Evolutionary conservation across 805 yeast genomes (phyloP).

Genomic region (Metschnikowia kunwiensis): DNA sequence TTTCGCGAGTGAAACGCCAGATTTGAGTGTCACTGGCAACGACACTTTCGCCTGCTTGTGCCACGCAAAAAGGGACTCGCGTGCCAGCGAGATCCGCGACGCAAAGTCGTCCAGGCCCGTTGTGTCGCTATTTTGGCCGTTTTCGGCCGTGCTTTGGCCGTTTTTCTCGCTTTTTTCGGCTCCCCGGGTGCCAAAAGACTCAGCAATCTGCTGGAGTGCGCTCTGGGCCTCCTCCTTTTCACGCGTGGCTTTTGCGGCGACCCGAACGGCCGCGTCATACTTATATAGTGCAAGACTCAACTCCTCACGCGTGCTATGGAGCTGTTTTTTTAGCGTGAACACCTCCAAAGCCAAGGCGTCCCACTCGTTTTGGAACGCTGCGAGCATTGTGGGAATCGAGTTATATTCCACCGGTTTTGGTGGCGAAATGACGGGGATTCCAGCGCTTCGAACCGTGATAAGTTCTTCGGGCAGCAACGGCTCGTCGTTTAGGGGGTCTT

Average conservation of each 20-base stretch:
- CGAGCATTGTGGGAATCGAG: constrained; percentile 75
- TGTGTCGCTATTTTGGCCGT: background rate
- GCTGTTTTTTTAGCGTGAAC: constrained; percentile 70
- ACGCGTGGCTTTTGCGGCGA: constrained; percentile 68
- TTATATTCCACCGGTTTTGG: constrained; percentile 45
- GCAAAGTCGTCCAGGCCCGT: constrained; percentile 20
- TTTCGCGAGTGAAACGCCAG: constrained; percentile 13
- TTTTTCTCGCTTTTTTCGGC: background rate
- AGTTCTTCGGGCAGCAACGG: constrained; percentile 58
- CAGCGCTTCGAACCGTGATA: constrained; percentile 29
- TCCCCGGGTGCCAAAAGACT: constrained; percentile 14
- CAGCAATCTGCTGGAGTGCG: constrained; percentile 59
- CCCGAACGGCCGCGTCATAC: constrained; percentile 88
- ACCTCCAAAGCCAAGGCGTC: constrained; percentile 81
- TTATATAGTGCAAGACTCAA: constrained; percentile 74
- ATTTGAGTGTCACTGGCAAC: constrained; percentile 18
- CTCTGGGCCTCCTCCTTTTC: constrained; percentile 72
- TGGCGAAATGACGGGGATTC: constrained; percentile 11
- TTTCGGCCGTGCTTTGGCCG: constrained; percentile 5
- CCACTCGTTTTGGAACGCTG: constrained; percentile 84
- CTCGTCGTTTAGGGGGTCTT: constrained; percentile 74
- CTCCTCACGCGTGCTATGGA: constrained; percentile 64
- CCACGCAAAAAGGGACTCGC: constrained; percentile 31
- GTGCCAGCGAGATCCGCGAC: constrained; percentile 18
- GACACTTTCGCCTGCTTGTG: constrained; percentile 35